phyloP scores from a whole-genome alignment of 106 monocot genomes.

The Platanthera guangdongensis region DNA sequence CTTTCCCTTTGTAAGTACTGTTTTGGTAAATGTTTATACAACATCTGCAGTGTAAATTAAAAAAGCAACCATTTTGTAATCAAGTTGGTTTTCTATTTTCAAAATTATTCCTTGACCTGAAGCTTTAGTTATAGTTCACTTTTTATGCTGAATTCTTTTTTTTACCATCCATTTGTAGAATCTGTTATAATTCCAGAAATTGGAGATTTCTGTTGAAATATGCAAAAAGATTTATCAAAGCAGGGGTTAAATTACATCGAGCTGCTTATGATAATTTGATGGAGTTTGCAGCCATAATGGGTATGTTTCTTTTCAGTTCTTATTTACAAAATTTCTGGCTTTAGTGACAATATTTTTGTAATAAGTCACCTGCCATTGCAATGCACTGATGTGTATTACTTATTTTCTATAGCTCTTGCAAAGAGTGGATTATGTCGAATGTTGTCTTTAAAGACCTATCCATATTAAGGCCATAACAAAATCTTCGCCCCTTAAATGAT shows the following conservation, averaged over 20 bases:
- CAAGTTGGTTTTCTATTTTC: neutral
- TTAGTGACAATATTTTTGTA: neutral
- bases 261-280: constrained; percentile 84
- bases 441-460: too few relatives aligned
- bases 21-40: neutral
- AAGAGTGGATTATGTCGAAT: too few relatives aligned
- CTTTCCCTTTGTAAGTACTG: neutral
- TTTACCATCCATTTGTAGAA: constrained; percentile 31
- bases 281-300: constrained; percentile 89
- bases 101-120: neutral
- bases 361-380: neutral
- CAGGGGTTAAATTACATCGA: constrained; percentile 71
- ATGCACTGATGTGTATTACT: neutral
- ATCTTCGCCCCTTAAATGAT: too few relatives aligned
- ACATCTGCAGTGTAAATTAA: neutral
- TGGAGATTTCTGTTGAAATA: constrained; percentile 71
- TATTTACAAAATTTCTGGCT: neutral
- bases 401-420: too few relatives aligned
- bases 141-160: neutral
- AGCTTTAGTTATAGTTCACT: neutral
- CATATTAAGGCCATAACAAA: too few relatives aligned
- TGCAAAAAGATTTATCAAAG: constrained; percentile 64
- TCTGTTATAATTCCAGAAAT: constrained; percentile 55
- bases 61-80: neutral
- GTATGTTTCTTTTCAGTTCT: constrained; percentile 22